These are phyloP conservation scores for barrel medic (Medicago truncatula) DNA, from an alignment of 306 rosid genomes.

Conservation along the genomic window DNA sequence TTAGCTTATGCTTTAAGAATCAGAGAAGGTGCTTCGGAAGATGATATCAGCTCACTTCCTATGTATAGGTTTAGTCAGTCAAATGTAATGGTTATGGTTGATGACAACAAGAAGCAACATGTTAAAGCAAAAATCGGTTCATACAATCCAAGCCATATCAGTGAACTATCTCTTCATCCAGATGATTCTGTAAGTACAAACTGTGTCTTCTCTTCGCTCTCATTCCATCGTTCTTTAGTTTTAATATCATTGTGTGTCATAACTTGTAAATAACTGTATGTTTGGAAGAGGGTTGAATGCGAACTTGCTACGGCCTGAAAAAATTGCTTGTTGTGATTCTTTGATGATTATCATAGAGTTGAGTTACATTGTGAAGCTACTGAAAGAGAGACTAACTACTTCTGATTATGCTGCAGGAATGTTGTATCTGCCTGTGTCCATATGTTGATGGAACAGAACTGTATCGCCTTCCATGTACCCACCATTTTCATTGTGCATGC, in stretches of 20 bases:
- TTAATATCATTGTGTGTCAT: slow-evolving; percentile 10
- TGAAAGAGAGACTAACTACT: slow-evolving; percentile 36
- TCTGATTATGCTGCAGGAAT: slow-evolving; percentile 57
- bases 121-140: slow-evolving; percentile 41
- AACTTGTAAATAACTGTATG: too few relatives aligned
- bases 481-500: slow-evolving; percentile 89
- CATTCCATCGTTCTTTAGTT: slow-evolving; percentile 5
- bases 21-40: slow-evolving; percentile 87
- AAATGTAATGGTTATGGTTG: slow-evolving; percentile 48
- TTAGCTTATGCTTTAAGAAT: slow-evolving; percentile 73
- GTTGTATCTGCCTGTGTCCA: slow-evolving; percentile 79
- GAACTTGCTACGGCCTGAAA: background rate
- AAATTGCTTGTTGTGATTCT: background rate
- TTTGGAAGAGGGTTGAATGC: background rate
- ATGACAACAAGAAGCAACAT: slow-evolving; percentile 49
- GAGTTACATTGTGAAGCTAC: slow-evolving; percentile 4
- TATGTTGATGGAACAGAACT: slow-evolving; percentile 78
- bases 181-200: slow-evolving; percentile 82
- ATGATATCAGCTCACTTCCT: slow-evolving; percentile 75
- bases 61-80: slow-evolving; percentile 70
- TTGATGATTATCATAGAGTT: slow-evolving; percentile 13
- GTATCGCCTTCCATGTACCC: slow-evolving; percentile 76
- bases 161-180: slow-evolving; percentile 65
- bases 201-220: slow-evolving; percentile 37
- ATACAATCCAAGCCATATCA: slow-evolving; percentile 47